Evolutionary conservation across 768 basidiomycete genomes (phyloP).

Genomic region (Rhodotorula babjevae): DNA sequence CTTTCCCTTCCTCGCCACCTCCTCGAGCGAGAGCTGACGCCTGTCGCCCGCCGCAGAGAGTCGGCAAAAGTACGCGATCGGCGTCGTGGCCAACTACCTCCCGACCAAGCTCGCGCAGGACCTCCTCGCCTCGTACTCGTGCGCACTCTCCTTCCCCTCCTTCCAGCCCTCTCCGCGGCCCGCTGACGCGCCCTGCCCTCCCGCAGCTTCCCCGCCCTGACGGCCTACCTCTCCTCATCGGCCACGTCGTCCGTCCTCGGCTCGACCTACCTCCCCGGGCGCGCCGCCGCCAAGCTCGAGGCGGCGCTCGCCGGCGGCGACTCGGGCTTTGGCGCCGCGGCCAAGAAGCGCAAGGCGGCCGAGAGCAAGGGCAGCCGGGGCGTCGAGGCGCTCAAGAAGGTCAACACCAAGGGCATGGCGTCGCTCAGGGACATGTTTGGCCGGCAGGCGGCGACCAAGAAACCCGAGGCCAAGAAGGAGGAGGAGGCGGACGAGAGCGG

Average conservation of each 20-base stretch:
- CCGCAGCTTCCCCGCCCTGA: slow-evolving; percentile 22
- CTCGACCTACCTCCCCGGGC: slow-evolving; percentile 34
- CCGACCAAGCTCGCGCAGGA: slow-evolving; percentile 1
- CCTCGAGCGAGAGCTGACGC: no score
- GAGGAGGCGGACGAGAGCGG: neutral
- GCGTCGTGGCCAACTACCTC: slow-evolving; percentile 30
- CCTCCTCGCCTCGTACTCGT: slow-evolving; percentile 21
- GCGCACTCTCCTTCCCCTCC: neutral
- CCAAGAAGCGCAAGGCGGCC: slow-evolving; percentile 30
- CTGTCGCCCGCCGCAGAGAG: slow-evolving; percentile 10
- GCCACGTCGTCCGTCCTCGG: slow-evolving; percentile 23
- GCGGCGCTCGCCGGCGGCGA: neutral
- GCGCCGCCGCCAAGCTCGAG: slow-evolving; percentile 16
- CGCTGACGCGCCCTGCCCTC: no score
- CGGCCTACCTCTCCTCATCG: slow-evolving; percentile 7
- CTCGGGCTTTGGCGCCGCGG: slow-evolving; percentile 14
- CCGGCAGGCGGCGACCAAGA: slow-evolving; percentile 4
- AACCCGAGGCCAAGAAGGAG: neutral
- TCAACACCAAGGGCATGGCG: slow-evolving; percentile 38
- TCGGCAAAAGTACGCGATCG: slow-evolving; percentile 25
- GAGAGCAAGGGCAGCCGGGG: slow-evolving; percentile 26
- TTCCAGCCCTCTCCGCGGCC: neutral
- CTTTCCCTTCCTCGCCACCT: no score
- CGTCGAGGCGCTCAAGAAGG: slow-evolving; percentile 39
- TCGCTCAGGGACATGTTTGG: slow-evolving; percentile 26